Base-by-base conservation (phyloP, 1,284 basidiomycete genomes). In the Apiotrichum akiyoshidainum region DNA sequence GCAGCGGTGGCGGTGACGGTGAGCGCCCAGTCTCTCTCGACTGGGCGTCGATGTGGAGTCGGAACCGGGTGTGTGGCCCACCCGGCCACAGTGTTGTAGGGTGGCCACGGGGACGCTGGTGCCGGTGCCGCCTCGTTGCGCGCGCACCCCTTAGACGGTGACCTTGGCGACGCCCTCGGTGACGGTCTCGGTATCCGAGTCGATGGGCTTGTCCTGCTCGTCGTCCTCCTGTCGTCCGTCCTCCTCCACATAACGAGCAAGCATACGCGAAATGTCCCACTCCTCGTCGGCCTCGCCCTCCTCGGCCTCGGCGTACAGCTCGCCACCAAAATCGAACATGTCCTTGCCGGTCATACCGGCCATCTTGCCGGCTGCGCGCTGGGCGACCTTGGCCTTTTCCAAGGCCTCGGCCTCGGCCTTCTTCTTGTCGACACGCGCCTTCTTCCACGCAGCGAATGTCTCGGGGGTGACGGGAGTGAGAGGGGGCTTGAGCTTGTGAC, bases 381-480 rank as follows among this genome's bases (percentile, higher is more conserved):
- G 88, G 5, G 85, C 75, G 54, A 89, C 87, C 81, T 99, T 99
- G 49, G 92, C 85, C 79, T 90, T 94, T 72, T 84, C 85, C 57
- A 87, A 26, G 0, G 85, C 89, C 57, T 96, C 91, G 44, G 82
- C 79, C 72, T 95, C 92, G 12, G 91, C 93, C 51, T 85, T 82
- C 80, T 93, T 99, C 86, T 92, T 94, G 81, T 90, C 86, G 86
- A 90, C 83, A 60, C 90, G 81, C 52, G 88, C 96, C 81, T 87
- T 89, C 81, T 99, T 99, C 96, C 95, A 99, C 54, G 84, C 82
- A 0, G 91, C 89, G 72, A 99, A 99, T 0, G 87, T 81, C 75
- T 99, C 96, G 8, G 84, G 85, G 0, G 94, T 99, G n/a, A 98
- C 92, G 1, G 95, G 96, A 10, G 96, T 99, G 52, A 98, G 81